Evolutionary conservation across 257 asterid species (phyloP).

Genomic region (Henckelia pumila): DNA sequence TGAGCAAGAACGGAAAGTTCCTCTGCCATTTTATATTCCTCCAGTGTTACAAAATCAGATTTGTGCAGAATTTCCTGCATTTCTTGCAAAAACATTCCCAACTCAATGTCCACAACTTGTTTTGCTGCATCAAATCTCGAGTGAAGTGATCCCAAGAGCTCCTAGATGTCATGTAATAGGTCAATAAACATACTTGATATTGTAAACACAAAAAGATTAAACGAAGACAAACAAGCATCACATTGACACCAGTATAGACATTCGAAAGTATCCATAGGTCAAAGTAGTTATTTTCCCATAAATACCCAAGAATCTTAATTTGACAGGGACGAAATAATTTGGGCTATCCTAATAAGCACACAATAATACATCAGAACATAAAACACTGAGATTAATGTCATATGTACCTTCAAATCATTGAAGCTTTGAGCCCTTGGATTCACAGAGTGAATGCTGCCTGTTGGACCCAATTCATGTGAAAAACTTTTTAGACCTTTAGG

Average conservation of each 20-base stretch:
- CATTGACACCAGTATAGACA: constrained; percentile 2
- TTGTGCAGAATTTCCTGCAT: constrained; percentile 54
- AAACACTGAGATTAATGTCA: constrained; percentile 25
- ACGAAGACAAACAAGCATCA: too few relatives aligned
- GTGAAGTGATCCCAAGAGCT: constrained; percentile 71
- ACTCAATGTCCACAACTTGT: constrained; percentile 76
- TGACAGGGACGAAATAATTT: constrained; percentile 11
- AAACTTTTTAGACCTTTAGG: constrained; percentile 72
- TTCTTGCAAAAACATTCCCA: constrained; percentile 66
- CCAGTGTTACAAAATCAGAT: constrained; percentile 44
- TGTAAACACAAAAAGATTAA: constrained; percentile 18
- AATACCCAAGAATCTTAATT: constrained; percentile 13
- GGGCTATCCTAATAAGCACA: neutral
- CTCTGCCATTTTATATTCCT: constrained; percentile 55
- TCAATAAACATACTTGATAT: constrained; percentile 12
- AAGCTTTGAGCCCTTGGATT: constrained; percentile 81
- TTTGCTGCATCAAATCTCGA: constrained; percentile 88
- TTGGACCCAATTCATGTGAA: constrained; percentile 92
- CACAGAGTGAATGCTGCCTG: constrained; percentile 62
- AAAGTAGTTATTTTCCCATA: too few relatives aligned
- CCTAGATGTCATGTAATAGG: constrained; percentile 45
- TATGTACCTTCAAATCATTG: constrained; percentile 70
- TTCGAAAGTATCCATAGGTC: too few relatives aligned
- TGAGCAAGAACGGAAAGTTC: constrained; percentile 69
- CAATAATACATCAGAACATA: constrained; percentile 9